Base-by-base conservation (phyloP, 257 asterid species). In the Coffea canephora region DNA sequence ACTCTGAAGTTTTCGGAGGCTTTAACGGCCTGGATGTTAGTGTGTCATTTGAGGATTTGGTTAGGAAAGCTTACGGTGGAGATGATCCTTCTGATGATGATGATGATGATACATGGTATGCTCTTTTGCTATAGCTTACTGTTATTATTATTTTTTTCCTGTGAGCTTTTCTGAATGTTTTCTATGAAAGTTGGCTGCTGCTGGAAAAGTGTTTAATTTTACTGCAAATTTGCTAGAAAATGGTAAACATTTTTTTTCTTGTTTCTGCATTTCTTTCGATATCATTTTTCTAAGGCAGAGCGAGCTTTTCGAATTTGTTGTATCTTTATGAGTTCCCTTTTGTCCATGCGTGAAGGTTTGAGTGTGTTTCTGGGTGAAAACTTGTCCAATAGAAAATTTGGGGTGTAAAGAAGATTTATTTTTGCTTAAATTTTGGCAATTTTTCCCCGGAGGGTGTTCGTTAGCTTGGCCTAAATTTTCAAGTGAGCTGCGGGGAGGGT, bases 1-100 rank as follows among this genome's bases (percentile, higher is more conserved):
- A 93, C 76, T 71, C 88, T n/a, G 93, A 93, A 80, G 89, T 95
- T 71, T 95, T 95, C 78, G 95, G 91, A 41, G 87, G 84, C 46
- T 80, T 76, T 71, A 76, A 79, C 75, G 93, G 88, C 52, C 79
- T 83, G 25, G 89, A 84, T 79, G 86, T 82, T 73, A 87, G 91
- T 74, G 69, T 86, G 78, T 90, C 92, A 73, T 86, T 82, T 77
- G 90, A 91, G 76, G 97, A 91, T 82, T 86, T 93, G 78, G 79
- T 88, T 57, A 83, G 86, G 21, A 87, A 84, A 73, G 88, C 88
- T 78, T 79, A 84, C 57, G 89, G 89, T 41, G 90, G 89, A 0
- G 87, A 88, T 74, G 89, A 87, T 81, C 87, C 97, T 73, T 91
- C 97, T 55, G 89, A 85, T 57, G 65, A 57, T 7, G 70, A 50